These are phyloP conservation scores for Tulasnella sp. DNA, from an alignment of 768 basidiomycete species.

Conservation along the genomic window DNA sequence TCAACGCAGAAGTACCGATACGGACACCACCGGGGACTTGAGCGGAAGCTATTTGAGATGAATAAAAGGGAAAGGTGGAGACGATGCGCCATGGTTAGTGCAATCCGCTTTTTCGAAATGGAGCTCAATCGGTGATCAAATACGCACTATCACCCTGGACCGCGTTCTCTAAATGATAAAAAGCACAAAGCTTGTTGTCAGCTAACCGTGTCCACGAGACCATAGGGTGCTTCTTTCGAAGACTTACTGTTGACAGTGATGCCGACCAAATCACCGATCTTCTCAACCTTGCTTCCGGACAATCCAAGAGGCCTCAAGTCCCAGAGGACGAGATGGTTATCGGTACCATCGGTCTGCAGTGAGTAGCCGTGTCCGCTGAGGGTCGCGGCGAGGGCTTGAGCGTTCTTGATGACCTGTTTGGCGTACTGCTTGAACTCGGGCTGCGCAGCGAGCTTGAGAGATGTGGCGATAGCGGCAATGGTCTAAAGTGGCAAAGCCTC, in stretches of 20 bases:
- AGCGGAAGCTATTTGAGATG: slow-evolving; percentile 49
- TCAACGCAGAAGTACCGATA: slow-evolving; percentile 87
- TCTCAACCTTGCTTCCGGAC: slow-evolving; percentile 98
- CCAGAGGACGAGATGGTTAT: slow-evolving; percentile 98
- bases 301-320: slow-evolving; percentile 89
- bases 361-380: slow-evolving; percentile 81
- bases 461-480: slow-evolving; percentile 89
- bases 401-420: slow-evolving; percentile 88
- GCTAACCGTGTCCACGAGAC: slow-evolving; percentile 6
- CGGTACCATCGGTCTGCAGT: slow-evolving; percentile 93
- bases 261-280: slow-evolving; percentile 92
- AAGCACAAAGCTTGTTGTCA: slow-evolving; percentile 9
- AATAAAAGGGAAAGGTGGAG: neutral
- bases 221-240: neutral
- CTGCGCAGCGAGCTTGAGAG: slow-evolving; percentile 82
- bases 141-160: slow-evolving; percentile 77
- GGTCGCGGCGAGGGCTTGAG: slow-evolving; percentile 60
- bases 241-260: slow-evolving; percentile 91
- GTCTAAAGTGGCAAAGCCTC: slow-evolving; percentile 42
- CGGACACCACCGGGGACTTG: slow-evolving; percentile 96
- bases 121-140: neutral
- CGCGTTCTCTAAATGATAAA: slow-evolving; percentile 65
- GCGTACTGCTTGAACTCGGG: slow-evolving; percentile 89
- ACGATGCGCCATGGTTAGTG: neutral
- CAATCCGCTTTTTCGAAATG: neutral